Conservation (phyloP, 2,329 filamentous ascomycete genomes). For the Ophiognomonia clavigignenti-juglandacearum region DNA sequence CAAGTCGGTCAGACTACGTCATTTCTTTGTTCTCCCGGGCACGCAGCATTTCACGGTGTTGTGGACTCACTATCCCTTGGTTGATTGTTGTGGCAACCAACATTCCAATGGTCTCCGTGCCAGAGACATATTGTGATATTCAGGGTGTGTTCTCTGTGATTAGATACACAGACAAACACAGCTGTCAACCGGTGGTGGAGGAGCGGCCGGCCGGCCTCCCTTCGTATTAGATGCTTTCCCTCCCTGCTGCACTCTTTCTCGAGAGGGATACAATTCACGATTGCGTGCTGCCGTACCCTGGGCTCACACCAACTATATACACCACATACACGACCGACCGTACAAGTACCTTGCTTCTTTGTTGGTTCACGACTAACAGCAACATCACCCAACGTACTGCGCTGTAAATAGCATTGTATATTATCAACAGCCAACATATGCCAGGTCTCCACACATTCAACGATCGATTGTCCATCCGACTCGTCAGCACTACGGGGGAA, state of each 20-base stretch:
- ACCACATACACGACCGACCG: background rate
- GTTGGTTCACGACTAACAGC: background rate
- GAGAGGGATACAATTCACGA: background rate
- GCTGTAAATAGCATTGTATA: conserved; percentile 1
- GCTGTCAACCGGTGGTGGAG: background rate
- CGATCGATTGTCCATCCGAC: background rate
- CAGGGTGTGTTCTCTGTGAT: conserved; percentile 8
- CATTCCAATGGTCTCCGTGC: conserved; percentile 11
- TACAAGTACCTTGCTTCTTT: background rate
- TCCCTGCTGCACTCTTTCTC: conserved; percentile 4
- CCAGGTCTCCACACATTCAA: background rate
- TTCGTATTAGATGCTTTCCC: background rate
- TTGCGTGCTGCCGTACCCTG: too few relatives aligned
- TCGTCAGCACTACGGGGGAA: conserved; percentile 1
- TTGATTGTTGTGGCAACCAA: conserved; percentile 8
- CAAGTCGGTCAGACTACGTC: background rate
- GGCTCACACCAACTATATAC: too few relatives aligned
- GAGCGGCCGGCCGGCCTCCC: conserved; percentile 4
- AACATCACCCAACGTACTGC: background rate
- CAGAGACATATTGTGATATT: conserved; percentile 3
- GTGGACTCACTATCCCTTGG: conserved; percentile 7
- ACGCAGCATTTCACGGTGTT: background rate
- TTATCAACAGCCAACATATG: background rate
- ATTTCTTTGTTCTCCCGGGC: background rate
- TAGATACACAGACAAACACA: background rate